These are phyloP conservation scores for Venturia effusa DNA, from an alignment of 2,329 filamentous ascomycete genomes.

Conservation along the genomic window DNA sequence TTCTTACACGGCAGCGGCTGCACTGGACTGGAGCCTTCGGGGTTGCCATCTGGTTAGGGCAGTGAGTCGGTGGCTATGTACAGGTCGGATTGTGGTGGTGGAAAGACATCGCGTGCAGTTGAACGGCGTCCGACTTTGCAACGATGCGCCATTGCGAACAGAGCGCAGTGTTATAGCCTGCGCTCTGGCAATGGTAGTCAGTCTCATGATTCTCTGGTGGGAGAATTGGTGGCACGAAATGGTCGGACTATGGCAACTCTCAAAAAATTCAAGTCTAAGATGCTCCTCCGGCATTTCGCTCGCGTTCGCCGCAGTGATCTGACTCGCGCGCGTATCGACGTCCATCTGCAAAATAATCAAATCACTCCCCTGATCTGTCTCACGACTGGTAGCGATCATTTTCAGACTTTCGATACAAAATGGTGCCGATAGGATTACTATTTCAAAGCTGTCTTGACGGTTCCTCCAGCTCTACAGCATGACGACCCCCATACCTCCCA, in stretches of 20 bases:
- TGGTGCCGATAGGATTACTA: background rate
- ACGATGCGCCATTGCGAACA: constrained; percentile 13
- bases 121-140: constrained; percentile 9
- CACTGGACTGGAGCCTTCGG: constrained; percentile 17
- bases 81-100: constrained; percentile 11
- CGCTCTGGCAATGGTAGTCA: constrained; percentile 13
- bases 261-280: constrained; percentile 6
- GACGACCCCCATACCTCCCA: constrained; percentile 83
- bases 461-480: constrained; percentile 10
- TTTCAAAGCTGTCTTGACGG: background rate
- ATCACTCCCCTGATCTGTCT: too few species aligned
- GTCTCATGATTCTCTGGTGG: constrained; percentile 13
- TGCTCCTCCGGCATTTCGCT: background rate
- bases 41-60: constrained; percentile 15
- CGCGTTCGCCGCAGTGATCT: background rate
- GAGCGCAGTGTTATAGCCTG: constrained; percentile 14
- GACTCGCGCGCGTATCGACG: constrained; percentile 3
- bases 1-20: constrained; percentile 19
- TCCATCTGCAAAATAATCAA: too few species aligned
- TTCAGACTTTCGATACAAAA: too few species aligned
- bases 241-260: background rate
- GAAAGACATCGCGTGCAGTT: constrained; percentile 13
- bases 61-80: background rate
- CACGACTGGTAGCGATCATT: too few species aligned
- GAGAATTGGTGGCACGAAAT: background rate